Conservation (phyloP, 2,329 filamentous ascomycete genomes). For the Acrocalymma vagum region DNA sequence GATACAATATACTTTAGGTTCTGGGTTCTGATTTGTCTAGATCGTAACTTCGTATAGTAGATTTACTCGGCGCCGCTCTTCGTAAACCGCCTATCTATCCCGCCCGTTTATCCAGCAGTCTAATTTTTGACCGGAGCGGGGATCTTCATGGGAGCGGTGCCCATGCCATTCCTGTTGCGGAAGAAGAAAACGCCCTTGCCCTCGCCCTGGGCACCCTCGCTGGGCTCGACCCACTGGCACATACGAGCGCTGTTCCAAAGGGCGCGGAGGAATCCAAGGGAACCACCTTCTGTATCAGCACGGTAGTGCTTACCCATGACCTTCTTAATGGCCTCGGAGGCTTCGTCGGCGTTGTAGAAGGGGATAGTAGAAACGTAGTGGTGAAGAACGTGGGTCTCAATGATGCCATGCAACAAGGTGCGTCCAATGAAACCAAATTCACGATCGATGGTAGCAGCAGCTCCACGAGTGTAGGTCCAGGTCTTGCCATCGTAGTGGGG, state of each 20-base stretch:
- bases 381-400: conserved; percentile 97
- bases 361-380: conserved; percentile 97
- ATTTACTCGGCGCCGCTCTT: conserved; percentile 41
- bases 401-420: conserved; percentile 90
- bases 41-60: conserved; percentile 23
- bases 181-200: conserved; percentile 90
- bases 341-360: conserved; percentile 96
- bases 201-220: conserved; percentile 79
- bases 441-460: conserved; percentile 94
- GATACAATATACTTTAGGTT: too few relatives aligned
- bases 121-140: conserved; percentile 33
- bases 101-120: conserved; percentile 38
- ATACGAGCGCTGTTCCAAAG: conserved; percentile 81
- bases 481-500: conserved; percentile 87
- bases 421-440: conserved; percentile 97
- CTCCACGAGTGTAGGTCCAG: conserved; percentile 94
- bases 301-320: conserved; percentile 98
- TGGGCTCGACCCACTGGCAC: conserved; percentile 99
- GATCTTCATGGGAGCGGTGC: conserved; percentile 64
- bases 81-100: conserved; percentile 46
- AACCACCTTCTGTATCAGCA: conserved; percentile 77
- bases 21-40: too few relatives aligned
- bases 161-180: conserved; percentile 91
- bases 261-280: conserved; percentile 81
- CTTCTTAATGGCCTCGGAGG: conserved; percentile 89